These are phyloP conservation scores for Pythium phragmiticola DNA, from an alignment of 352 stramenopile species.

Conservation along the genomic window DNA sequence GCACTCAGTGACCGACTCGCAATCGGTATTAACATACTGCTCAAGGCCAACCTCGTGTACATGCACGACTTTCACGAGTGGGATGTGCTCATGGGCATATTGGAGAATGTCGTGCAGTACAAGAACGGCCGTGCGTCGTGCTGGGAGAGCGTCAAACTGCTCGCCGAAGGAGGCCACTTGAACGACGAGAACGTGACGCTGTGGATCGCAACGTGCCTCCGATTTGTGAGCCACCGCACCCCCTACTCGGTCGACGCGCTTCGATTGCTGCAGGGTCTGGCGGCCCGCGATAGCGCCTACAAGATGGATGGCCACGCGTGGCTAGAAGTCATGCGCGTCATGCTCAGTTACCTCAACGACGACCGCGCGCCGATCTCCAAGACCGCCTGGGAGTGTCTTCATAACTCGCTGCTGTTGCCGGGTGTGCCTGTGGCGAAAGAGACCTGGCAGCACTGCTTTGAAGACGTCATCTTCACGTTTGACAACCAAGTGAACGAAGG, in stretches of 20 bases:
- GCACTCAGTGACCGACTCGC: constrained; percentile 78
- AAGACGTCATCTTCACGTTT: constrained; percentile 87
- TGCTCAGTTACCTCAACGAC: constrained; percentile 82
- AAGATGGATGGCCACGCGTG: constrained; percentile 70
- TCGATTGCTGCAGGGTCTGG: constrained; percentile 69
- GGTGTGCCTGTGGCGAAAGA: constrained; percentile 65
- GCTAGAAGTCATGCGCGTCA: constrained; percentile 85
- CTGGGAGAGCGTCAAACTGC: constrained; percentile 75
- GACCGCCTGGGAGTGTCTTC: constrained; percentile 82
- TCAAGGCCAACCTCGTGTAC: constrained; percentile 88
- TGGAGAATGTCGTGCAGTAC: constrained; percentile 78
- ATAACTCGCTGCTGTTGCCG: constrained; percentile 76
- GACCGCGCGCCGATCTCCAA: constrained; percentile 75
- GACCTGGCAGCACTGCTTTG: constrained; percentile 83
- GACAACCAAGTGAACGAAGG: constrained; percentile 77
- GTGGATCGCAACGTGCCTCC: constrained; percentile 80
- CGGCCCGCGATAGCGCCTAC: constrained; percentile 71
- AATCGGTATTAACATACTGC: constrained; percentile 77
- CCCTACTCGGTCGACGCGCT: constrained; percentile 77
- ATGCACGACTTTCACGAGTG: constrained; percentile 86
- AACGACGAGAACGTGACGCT: constrained; percentile 77
- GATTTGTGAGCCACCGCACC: constrained; percentile 76
- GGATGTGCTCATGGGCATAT: constrained; percentile 66
- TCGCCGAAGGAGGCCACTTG: constrained; percentile 69
- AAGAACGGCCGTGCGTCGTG: constrained; percentile 68